A percentile compares a stretch with the other conserved stretches of the same genome.
Conservation (phyloP, 2,329 filamentous ascomycete species). For the Fusarium redolens region DNA sequence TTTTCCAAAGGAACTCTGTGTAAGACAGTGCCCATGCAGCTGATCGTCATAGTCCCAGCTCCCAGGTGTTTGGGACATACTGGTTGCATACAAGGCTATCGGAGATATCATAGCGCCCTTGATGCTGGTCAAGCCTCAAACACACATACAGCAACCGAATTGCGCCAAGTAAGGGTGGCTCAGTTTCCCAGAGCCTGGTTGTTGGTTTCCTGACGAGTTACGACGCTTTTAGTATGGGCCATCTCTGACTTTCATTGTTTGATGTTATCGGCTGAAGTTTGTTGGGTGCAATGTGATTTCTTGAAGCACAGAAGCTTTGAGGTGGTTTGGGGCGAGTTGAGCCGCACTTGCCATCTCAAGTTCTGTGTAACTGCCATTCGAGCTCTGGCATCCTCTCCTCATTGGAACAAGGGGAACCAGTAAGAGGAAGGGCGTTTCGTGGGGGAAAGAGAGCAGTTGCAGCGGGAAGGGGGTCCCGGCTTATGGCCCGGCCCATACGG, state of each 20-base stretch:
- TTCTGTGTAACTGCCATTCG: conserved; percentile 1
- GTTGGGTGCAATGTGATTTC: conserved; percentile 2
- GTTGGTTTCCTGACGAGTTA: conserved; percentile 6
- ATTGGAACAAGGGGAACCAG: conserved; percentile 6
- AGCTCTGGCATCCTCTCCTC: background rate
- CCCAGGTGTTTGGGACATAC: conserved; percentile 18
- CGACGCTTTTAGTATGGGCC: background rate
- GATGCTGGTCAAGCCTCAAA: conserved; percentile 1
- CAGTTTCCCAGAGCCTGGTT: conserved; percentile 12
- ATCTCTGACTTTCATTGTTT: background rate
- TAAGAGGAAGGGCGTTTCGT: background rate
- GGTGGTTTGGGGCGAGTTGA: conserved; percentile 8
- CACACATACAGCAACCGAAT: background rate
- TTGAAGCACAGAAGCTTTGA: conserved; percentile 7
- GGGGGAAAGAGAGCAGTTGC: background rate
- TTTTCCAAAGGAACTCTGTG: conserved; percentile 8
- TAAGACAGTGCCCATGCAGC: background rate
- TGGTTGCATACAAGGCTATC: conserved; percentile 21
- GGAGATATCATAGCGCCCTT: conserved; percentile 16
- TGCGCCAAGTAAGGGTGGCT: conserved; percentile 6
- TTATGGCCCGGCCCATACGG: background rate
- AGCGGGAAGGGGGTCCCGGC: background rate
- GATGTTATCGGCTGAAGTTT: background rate
- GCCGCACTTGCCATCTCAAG: conserved; percentile 3
- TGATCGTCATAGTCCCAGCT: conserved; percentile 5